Evolutionary conservation across 495 filamentous ascomycete genomes (phyloP), one percentile per base, ranked within the genome.

Genomic region (Cairneyella variabilis): DNA sequence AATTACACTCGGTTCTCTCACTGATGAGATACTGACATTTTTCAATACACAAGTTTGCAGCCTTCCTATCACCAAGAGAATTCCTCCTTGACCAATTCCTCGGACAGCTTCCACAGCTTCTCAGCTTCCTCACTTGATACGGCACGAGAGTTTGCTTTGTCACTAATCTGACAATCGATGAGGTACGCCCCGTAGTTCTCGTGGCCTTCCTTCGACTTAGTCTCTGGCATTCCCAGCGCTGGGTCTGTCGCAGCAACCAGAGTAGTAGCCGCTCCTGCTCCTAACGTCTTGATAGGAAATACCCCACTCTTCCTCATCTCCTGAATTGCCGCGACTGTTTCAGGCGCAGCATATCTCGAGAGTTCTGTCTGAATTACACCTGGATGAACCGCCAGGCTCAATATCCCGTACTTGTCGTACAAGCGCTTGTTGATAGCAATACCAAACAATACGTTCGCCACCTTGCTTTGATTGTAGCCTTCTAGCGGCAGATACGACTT

Each of bases 391-490:
- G 28, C 67, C 67, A 46, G 5, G 27, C 26, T 47, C 44, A 30
- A 47, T 23, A 47, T 47, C 16, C 27, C 25, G 34, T 34, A 22
- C 16, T 62, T 56, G 8, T 53, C n/a, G 2, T 58, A 59, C 6
- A 78, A 45, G 51, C 71, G 76, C 12, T 66, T 38, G 0, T 74
- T 69, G 17, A 77, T 56, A 0, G 68, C 69, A 1, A 70, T 36
- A 2, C 72, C 67, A 43, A 79, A 72, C 21, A 81, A 63, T 11
- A 79, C 68, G 53, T 78, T 81, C 17, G 77, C 77, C 5, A 75
- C 68, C 63, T 79, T 80, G 45, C 71, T 71, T 39, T 76, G 69
- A 6, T 67, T 73, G 37, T 79, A 79, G 3, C 69, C 73, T 9
- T 27, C 25, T 70, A 72, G 74, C n/a, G 62, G 64, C 48, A 78